Percentiles rank a stretch among this genome's conserved stretches.
phyloP scores from a whole-genome alignment of 306 rosid genomes.

The Cucurbita moschata region DNA sequence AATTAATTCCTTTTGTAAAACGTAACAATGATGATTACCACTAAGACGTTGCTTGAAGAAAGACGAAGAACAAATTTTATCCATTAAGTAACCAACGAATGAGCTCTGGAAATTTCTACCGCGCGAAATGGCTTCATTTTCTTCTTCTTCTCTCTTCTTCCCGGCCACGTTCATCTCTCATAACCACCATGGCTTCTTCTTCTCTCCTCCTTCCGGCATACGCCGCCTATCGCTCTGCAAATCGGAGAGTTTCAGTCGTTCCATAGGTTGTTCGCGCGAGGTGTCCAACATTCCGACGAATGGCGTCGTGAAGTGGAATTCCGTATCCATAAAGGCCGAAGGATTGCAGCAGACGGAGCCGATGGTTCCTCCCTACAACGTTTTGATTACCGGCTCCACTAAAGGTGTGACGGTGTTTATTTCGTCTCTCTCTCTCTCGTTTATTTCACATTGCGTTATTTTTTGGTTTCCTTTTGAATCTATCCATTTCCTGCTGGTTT shows the following conservation, averaged over 20 bases:
- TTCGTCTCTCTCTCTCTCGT: not conserved
- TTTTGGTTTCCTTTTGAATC: too few species aligned
- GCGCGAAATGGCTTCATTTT: conserved; percentile 6
- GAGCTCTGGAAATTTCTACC: not conserved
- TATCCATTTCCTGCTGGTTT: too few species aligned
- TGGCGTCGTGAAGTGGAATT: not conserved
- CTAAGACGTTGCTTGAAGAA: not conserved
- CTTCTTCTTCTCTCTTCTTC: conserved; percentile 1
- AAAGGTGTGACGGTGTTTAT: conserved; percentile 36
- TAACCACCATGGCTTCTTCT: not conserved
- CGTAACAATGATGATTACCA: not conserved
- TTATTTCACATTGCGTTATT: too few species aligned
- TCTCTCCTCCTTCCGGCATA: not conserved
- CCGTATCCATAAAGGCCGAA: conserved; percentile 4
- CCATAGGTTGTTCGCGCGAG: conserved; percentile 19
- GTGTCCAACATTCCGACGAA: not conserved
- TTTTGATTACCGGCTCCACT: conserved; percentile 78
- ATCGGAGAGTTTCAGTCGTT: conserved; percentile 7
- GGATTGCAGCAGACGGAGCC: conserved; percentile 20
- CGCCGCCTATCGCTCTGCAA: not conserved
- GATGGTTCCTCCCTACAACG: conserved; percentile 72
- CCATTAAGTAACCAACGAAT: not conserved
- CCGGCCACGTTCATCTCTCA: conserved; percentile 1
- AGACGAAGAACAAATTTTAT: not conserved
- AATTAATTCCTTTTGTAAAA: not conserved